Evolutionary conservation across 1,139 yeast species (phyloP), one percentile per base, ranked within the genome.

Genomic region (Nakaseomyces bracarensis): DNA sequence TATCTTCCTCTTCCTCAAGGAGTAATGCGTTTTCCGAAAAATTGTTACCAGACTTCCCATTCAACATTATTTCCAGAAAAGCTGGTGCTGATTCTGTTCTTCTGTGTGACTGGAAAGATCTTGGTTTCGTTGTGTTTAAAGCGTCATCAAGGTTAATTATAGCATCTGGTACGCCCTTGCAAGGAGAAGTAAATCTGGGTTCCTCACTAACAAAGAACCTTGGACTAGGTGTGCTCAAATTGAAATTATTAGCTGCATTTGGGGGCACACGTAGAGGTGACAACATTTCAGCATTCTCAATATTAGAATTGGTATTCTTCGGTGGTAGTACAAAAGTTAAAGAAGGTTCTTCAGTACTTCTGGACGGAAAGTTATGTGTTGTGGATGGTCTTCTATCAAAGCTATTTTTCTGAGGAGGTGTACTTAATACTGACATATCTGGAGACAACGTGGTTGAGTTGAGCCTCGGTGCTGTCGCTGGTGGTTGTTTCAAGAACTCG

Each of bases 61-160:
- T 48, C 19, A 52, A 33, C 9, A 49, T 42, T 19, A 54, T 46
- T 28, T 64, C 65, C 28, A 68, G 49, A 42, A 68, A 73, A 7
- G 64, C 63, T 2, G 77, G 77, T 1, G 75, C 75, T 51, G 70
- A 69, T 52, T 71, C 77, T 1, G 74, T 63, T 48, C 75, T 61
- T 53, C 71, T 65, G 51, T 70, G 76, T 21, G 57, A 46, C 37
- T 49, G 51, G 35, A 56, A 58, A 4, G 60, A 55, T 39, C 52
- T 52, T 25, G 62, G 63, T 40, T 46, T 55, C 8, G 61, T 52
- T 34, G 53, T 52, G 14, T 74, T 61, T 11, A 75, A 61, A 9
- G 79, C 78, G 43, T 75, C 76, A 52, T 79, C 83, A 43, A 79
- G 62, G 52, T 79, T 82, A 30, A 79, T 79, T 25, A 76, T 69